phyloP scores from a whole-genome alignment of 1,284 basidiomycete species.

The Vanrija sp. region DNA sequence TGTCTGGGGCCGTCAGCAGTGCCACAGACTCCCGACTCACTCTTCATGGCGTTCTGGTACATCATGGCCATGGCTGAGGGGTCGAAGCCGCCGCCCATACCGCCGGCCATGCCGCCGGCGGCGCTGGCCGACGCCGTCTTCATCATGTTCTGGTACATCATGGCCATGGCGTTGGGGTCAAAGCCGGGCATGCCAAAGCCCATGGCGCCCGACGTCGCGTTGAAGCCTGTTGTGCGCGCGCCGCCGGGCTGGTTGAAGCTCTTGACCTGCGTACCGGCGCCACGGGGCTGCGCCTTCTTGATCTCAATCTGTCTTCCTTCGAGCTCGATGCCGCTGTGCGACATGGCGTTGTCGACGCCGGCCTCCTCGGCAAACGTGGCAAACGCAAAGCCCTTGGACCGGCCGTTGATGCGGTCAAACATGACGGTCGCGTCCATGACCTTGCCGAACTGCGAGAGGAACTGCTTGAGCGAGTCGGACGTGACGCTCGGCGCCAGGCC shows the following conservation, averaged over 20 bases:
- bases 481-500: constrained; percentile 88
- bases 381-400: constrained; percentile 97
- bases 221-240: constrained; percentile 17
- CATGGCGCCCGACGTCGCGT: constrained; percentile 10
- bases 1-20: constrained; percentile 16
- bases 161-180: constrained; percentile 55
- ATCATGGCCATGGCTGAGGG: constrained; percentile 55
- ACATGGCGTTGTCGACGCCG: constrained; percentile 77
- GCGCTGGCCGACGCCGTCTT: constrained; percentile 25
- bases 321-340: constrained; percentile 78
- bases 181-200: constrained; percentile 47
- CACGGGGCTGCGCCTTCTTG: constrained; percentile 82
- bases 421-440: constrained; percentile 98
- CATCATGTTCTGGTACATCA: constrained; percentile 57
- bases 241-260: constrained; percentile 40
- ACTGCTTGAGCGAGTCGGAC: constrained; percentile 85
- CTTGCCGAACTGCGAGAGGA: constrained; percentile 82
- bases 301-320: constrained; percentile 95
- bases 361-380: constrained; percentile 86
- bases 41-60: constrained; percentile 55
- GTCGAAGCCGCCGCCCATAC: constrained; percentile 27
- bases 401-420: constrained; percentile 92
- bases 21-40: neutral
- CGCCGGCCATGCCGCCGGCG: no score
- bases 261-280: constrained; percentile 40